Base-by-base conservation (phyloP, 768 basidiomycete genomes). In the Gelatoporia subvermispora region DNA sequence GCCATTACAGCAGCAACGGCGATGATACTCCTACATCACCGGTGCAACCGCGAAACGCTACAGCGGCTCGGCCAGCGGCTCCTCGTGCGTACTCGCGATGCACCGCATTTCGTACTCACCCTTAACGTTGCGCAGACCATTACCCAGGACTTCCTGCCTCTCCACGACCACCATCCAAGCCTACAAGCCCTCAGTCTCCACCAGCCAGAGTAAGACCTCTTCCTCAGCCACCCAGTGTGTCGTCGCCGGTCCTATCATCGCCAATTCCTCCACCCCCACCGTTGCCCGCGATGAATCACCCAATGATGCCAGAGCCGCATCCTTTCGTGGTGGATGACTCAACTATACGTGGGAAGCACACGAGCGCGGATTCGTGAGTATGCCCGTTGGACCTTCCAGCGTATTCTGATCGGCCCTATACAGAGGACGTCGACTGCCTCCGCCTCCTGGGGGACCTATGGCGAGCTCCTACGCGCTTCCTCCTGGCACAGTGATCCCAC, bases 171-270 rank as follows among this genome's bases (percentile, higher is more conserved):
- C 48, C 45, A 35, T 34, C 48, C 7, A 47, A 45, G 16, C 22
- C 50, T 20, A 47, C 39, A 35, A 52, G 49, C 16, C 54, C 50
- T 42, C 62, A 48, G 38, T 58, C 57, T 22, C 62, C 62, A 2
- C 54, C 62, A 2, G 51, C 50, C 24, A 48, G 52, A 39, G 56
- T 55, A 8, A 49, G 62, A 47, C 62, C 59, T n/a, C 53, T 64
- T 3, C 62, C 62, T 36, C 62, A 53, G 15, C 58, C 60, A 35
- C 62, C 62, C 13, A 57, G 60, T 35, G 40, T 21, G 40, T 49
- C 40, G 18, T 56, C 10, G 42, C 50, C 21, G 41, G 42, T 40
- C 46, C 49, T 38, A 49, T 53, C 41, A 28, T 53, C 54, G 22
- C 50, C 28, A 5, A 31, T 31, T 13, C 13, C 28, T 31, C 28